Percentiles rank a stretch among this genome's conserved stretches.
phyloP scores from a whole-genome alignment of 805 yeast genomes.

The Cyberlindnera bimundalis region DNA sequence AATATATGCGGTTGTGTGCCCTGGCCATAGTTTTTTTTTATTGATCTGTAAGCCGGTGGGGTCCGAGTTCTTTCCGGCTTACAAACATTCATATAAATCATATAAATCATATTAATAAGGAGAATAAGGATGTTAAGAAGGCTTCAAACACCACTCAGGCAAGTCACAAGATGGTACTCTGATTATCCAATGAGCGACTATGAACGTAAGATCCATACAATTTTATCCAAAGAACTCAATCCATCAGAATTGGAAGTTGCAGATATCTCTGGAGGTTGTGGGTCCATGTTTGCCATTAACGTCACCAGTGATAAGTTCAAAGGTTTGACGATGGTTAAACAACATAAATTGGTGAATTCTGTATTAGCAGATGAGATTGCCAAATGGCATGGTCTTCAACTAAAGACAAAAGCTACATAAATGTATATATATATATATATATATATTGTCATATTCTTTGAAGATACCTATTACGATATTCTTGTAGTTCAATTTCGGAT shows the following conservation, averaged over 20 bases:
- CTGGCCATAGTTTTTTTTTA: no score
- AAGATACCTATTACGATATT: slow-evolving; percentile 19
- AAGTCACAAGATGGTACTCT: slow-evolving; percentile 3
- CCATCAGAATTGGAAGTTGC: slow-evolving; percentile 66
- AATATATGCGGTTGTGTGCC: no score
- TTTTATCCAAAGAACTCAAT: slow-evolving; percentile 48
- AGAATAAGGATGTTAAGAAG: slow-evolving; percentile 9
- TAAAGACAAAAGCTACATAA: slow-evolving; percentile 60
- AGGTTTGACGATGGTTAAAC: slow-evolving; percentile 82
- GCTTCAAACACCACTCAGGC: slow-evolving; percentile 2
- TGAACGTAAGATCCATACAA: slow-evolving; percentile 60
- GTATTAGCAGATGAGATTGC: slow-evolving; percentile 78
- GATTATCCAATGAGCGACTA: slow-evolving; percentile 36
- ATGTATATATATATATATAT: background rate
- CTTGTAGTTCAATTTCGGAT: slow-evolving; percentile 13
- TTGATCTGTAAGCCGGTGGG: no score
- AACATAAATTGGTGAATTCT: slow-evolving; percentile 85
- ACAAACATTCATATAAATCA: no score
- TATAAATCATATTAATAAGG: background rate
- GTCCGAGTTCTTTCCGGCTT: no score
- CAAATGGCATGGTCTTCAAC: slow-evolving; percentile 93
- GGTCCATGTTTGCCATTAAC: slow-evolving; percentile 92
- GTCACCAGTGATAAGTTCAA: slow-evolving; percentile 72
- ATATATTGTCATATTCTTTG: slow-evolving; percentile 6
- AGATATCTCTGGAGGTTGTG: slow-evolving; percentile 95